These are phyloP conservation scores for Penstemon barbatus DNA, from an alignment of 257 asterid species.

Conservation along the genomic window DNA sequence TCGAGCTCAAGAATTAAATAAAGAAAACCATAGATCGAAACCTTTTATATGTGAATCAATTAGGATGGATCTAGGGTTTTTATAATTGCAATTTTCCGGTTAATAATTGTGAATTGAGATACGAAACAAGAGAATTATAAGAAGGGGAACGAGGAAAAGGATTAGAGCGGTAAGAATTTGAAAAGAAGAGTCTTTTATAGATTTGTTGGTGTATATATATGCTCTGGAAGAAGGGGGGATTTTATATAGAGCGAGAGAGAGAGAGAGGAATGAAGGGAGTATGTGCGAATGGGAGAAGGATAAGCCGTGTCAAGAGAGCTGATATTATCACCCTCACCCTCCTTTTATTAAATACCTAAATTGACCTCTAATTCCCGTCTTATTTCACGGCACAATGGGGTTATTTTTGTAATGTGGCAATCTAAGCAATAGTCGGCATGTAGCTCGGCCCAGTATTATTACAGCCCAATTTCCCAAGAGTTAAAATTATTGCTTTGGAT, in stretches of 20 bases:
- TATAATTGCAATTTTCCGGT: not conserved
- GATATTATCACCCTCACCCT: slow-evolving; percentile 19
- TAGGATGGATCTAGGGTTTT: slow-evolving; percentile 43
- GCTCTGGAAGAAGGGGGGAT: slow-evolving; percentile 23
- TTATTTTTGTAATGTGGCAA: not conserved
- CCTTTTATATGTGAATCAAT: slow-evolving; percentile 25
- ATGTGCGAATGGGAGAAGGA: slow-evolving; percentile 16
- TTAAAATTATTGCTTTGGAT: no score
- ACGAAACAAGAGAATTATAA: slow-evolving; percentile 11
- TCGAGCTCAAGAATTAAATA: not conserved
- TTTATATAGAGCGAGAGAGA: slow-evolving; percentile 28
- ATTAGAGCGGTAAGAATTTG: slow-evolving; percentile 51
- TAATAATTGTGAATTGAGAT: not conserved
- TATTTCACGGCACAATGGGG: not conserved
- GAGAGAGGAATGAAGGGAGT: slow-evolving; percentile 13
- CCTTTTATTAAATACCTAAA: slow-evolving; percentile 23
- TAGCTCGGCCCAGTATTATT: no score
- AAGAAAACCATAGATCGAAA: slow-evolving; percentile 28
- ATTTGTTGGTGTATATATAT: slow-evolving; percentile 27
- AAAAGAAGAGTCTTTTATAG: slow-evolving; percentile 41
- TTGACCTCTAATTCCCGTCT: slow-evolving; percentile 17
- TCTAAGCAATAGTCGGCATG: no score
- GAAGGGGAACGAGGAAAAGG: not conserved
- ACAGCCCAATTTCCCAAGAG: no score
- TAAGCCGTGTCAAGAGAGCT: slow-evolving; percentile 23